Evolutionary conservation across 805 yeast genomes (phyloP), one percentile per base, ranked within the genome.

Genomic region (Starmerella cellae): DNA sequence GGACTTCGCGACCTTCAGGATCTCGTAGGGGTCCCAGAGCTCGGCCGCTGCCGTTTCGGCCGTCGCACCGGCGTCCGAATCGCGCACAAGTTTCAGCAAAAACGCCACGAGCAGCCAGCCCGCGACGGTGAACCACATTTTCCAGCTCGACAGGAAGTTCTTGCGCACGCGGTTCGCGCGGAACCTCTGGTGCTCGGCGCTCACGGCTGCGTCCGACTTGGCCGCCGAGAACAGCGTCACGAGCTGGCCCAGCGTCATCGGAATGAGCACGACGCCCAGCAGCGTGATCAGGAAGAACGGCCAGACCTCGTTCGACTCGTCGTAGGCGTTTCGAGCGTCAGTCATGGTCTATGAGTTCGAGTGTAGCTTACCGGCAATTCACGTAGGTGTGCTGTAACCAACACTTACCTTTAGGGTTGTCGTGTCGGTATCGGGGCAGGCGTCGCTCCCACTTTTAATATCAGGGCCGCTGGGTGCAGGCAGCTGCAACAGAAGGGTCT

Each of bases 301-400:
- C 95, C 95, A 85, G 2, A 91, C 83, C 54, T 82, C 91, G 38
- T 87, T 77, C 47, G 75, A 75, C 59, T 85, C 95, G 64, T 85
- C 96, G 60, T 85, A 85, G 33, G 77, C 75, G 38, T 47, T 46
- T 20, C 50, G 47, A 28, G 50, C 46, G 39, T 46, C 47, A 3
- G 47, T 22, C 49, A 46, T 46, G 28, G 8, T n/a, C n/a, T n/a
- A n/a, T n/a, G n/a, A n/a, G n/a, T n/a, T n/a, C n/a, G n/a, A n/a
- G n/a, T n/a, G n/a, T n/a, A n/a, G n/a, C n/a, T n/a, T n/a, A n/a
- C n/a, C n/a, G n/a, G n/a, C n/a, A n/a, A n/a, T n/a, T n/a, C n/a
- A n/a, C n/a, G n/a, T n/a, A n/a, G n/a, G n/a, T n/a, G n/a, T n/a
- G n/a, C n/a, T n/a, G n/a, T n/a, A n/a, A n/a, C n/a, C n/a, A n/a